Evolutionary conservation across 2,329 filamentous ascomycete species (phyloP), one percentile per base, ranked within the genome.

Genomic region (Apiospora aurea): DNA sequence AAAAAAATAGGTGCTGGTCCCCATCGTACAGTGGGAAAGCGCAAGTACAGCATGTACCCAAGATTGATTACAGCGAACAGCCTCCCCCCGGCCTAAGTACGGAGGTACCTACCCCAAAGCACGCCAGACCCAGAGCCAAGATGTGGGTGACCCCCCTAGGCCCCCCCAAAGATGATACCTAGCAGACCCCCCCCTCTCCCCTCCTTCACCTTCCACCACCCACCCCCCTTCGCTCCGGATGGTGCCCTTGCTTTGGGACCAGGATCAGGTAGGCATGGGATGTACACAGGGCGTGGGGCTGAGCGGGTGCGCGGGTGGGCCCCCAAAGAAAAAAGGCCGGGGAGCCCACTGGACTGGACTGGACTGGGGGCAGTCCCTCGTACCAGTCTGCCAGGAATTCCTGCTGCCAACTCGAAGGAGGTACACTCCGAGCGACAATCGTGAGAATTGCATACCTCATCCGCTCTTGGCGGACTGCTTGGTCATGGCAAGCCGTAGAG

Each of bases 111-210:
- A 69, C 69, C 43, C 71, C 47, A 53, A 61, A 71, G 70, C 70
- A 71, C 70, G 70, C 57, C 70, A 71, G 53, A 71, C 34, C 43
- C 29, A 49, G 53, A 51, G 66, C 51, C 61, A 46, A 71, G 69
- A 69, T 73, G 72, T 73, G 72, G 72, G 70, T 69, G 69, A 69
- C 70, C 70, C 70, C 71, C 72, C 18, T n/a, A 21, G 53, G 13
- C 29, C 53, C 70, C 44, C 68, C 46, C 38, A 43, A 73, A 73
- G 68, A 71, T 69, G 68, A 69, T 69, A 51, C 46, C 43, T 47
- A 51, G n/a, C 68, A 46, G 44, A 49, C 26, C 44, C 66, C 66
- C 66, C 66, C 66, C 66, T 43, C 66, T 43, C 57, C 21, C 67
- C 57, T 64, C 57, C 57, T 64, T 64, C 57, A 64, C 57, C 57